These are phyloP conservation scores for Lachancea meyersii DNA, from an alignment of 805 yeast genomes.

Conservation along the genomic window DNA sequence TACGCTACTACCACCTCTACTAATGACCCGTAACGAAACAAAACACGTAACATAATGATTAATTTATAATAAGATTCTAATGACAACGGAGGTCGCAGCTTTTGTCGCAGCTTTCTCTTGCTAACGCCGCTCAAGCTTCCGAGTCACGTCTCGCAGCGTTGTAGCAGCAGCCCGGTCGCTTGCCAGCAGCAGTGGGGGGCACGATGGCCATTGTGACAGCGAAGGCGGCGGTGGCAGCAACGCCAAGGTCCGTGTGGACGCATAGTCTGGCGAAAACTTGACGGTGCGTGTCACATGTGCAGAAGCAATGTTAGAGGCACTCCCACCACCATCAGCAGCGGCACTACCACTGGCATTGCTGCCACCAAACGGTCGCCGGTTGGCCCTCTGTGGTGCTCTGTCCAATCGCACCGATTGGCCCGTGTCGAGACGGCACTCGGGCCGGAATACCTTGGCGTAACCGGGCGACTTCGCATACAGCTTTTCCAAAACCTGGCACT, in stretches of 20 bases:
- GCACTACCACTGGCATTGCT: neutral
- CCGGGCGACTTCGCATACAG: conserved; percentile 31
- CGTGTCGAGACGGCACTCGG: conserved; percentile 23
- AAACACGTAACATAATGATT: neutral
- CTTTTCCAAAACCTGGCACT: conserved; percentile 7
- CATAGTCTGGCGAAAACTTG: conserved; percentile 4
- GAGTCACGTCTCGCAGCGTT: conserved; percentile 8
- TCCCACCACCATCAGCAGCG: neutral
- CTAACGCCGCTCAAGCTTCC: conserved; percentile 4
- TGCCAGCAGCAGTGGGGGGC: conserved; percentile 7
- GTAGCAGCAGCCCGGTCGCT: conserved; percentile 4
- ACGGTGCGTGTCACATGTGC: neutral
- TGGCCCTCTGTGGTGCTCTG: conserved; percentile 28
- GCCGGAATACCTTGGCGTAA: conserved; percentile 25
- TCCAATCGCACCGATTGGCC: conserved; percentile 22
- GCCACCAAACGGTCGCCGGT: conserved; percentile 6
- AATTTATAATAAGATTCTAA: neutral
- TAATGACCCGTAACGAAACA: no score
- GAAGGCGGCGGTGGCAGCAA: conserved; percentile 13
- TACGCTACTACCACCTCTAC: no score
- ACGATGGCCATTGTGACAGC: conserved; percentile 8
- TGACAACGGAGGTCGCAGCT: neutral
- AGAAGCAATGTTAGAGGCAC: neutral
- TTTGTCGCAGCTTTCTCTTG: neutral
- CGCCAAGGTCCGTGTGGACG: conserved; percentile 1